Conservation (phyloP, 2,329 filamentous ascomycete species). For the Monosporascus sp. region DNA sequence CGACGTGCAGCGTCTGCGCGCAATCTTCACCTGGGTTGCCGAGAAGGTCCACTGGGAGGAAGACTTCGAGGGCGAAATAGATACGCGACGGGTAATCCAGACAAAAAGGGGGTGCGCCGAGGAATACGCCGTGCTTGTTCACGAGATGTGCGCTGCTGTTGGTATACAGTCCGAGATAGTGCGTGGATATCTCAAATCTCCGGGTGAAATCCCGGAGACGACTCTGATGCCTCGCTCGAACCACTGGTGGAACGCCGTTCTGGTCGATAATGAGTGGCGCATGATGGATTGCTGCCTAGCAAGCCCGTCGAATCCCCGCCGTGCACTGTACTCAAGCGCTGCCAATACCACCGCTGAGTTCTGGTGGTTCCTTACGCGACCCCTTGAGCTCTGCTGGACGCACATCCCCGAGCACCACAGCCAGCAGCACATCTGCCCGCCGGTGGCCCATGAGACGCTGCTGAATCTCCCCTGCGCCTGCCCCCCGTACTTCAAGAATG, state of each 20-base stretch:
- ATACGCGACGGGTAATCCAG: slow-evolving; percentile 78
- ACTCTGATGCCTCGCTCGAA: slow-evolving; percentile 82
- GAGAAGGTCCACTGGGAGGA: slow-evolving; percentile 96
- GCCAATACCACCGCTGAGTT: slow-evolving; percentile 67
- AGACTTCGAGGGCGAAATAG: slow-evolving; percentile 78
- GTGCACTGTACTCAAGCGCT: slow-evolving; percentile 69
- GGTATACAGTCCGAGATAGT: slow-evolving; percentile 85
- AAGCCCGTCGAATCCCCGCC: slow-evolving; percentile 80
- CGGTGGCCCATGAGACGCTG: slow-evolving; percentile 78
- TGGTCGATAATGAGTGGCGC: slow-evolving; percentile 93
- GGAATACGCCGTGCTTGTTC: slow-evolving; percentile 82
- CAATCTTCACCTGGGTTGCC: slow-evolving; percentile 97
- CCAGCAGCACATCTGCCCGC: slow-evolving; percentile 90
- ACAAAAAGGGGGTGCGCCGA: slow-evolving; percentile 78
- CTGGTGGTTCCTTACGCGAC: slow-evolving; percentile 92
- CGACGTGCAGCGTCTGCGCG: slow-evolving; percentile 85
- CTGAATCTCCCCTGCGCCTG: slow-evolving; percentile 81
- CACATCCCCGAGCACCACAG: slow-evolving; percentile 83
- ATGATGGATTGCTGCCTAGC: slow-evolving; percentile 93
- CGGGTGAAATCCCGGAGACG: slow-evolving; percentile 76
- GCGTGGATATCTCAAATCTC: slow-evolving; percentile 82
- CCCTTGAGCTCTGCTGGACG: slow-evolving; percentile 89
- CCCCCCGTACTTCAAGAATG: slow-evolving; percentile 81
- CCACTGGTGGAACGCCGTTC: slow-evolving; percentile 95
- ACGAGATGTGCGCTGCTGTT: slow-evolving; percentile 89